phyloP scores from a whole-genome alignment of 331 rosid species.

The Rhamnella rubrinervis region DNA sequence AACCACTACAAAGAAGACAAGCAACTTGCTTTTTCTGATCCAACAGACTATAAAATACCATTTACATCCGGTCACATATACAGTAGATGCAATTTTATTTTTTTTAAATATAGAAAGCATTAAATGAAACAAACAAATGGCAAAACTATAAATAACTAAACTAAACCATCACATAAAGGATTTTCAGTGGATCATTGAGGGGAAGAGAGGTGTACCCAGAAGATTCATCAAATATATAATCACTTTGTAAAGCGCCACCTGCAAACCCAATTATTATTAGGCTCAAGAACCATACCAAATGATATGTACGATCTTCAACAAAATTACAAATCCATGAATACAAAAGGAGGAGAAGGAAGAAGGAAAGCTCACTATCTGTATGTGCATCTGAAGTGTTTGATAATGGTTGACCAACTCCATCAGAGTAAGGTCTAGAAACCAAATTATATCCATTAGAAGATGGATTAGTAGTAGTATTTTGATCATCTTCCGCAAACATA shows the following conservation, averaged over 20 bases:
- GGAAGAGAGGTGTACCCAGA: conserved; percentile 23
- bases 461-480: conserved; percentile 39
- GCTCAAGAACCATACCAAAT: not conserved
- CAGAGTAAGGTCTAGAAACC: conserved; percentile 18
- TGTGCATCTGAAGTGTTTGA: conserved; percentile 28
- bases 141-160: too few relatives aligned
- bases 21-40: too few relatives aligned
- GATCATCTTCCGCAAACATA: conserved; percentile 79
- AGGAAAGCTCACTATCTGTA: conserved; percentile 38
- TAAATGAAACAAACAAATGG: not conserved
- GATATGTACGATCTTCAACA: not conserved
- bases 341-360: not conserved
- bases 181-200: not conserved
- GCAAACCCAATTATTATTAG: conserved; percentile 27
- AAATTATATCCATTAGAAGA: conserved; percentile 43
- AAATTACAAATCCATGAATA: not conserved
- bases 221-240: conserved; percentile 29
- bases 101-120: too few relatives aligned
- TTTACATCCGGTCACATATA: too few relatives aligned
- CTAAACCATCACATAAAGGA: not conserved
- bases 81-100: too few relatives aligned
- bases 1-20: too few relatives aligned
- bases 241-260: conserved; percentile 29
- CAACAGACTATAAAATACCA: too few relatives aligned
- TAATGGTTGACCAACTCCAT: conserved; percentile 37